Conservation (phyloP, 371 early-diverging fungal genomes). For the Circinella minor region DNA sequence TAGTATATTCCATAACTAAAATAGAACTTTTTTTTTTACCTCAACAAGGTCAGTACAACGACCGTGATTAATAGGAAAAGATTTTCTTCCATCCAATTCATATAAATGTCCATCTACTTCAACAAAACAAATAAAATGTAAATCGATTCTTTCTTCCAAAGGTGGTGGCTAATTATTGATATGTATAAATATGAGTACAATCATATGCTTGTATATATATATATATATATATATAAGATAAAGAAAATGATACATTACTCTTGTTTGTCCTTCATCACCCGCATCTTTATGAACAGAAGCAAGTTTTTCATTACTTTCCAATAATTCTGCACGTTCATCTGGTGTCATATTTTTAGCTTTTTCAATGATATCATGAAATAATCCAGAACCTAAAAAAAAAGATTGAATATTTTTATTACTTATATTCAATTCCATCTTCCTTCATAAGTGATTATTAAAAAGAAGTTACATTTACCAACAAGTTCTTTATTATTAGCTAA, state of each 20-base stretch:
- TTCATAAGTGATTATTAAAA: background rate
- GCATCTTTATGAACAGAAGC: conserved; percentile 55
- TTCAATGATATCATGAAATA: conserved; percentile 60
- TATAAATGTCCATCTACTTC: conserved; percentile 70
- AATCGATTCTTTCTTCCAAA: conserved; percentile 68
- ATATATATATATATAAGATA: no score
- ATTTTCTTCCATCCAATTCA: conserved; percentile 84
- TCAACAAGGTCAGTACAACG: conserved; percentile 57
- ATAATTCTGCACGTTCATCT: conserved; percentile 63
- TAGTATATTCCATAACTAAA: background rate
- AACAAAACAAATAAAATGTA: conserved; percentile 85
- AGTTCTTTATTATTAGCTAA: conserved; percentile 59
- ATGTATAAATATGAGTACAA: background rate
- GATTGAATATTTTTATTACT: background rate
- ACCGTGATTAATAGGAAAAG: conserved; percentile 83
- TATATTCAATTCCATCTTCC: background rate
- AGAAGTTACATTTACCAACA: conserved; percentile 22
- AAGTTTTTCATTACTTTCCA: conserved; percentile 60
- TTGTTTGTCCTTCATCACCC: conserved; percentile 77
- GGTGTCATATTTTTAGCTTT: conserved; percentile 61
- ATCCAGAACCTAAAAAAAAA: conserved; percentile 43
- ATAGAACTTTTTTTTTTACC: conserved; percentile 30
- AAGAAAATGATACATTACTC: conserved; percentile 24
- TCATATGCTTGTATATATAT: background rate
- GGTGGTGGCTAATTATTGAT: conserved; percentile 55